Evolutionary conservation across 1,284 basidiomycete genomes (phyloP).

Genomic region (Kwoniella shivajii): DNA sequence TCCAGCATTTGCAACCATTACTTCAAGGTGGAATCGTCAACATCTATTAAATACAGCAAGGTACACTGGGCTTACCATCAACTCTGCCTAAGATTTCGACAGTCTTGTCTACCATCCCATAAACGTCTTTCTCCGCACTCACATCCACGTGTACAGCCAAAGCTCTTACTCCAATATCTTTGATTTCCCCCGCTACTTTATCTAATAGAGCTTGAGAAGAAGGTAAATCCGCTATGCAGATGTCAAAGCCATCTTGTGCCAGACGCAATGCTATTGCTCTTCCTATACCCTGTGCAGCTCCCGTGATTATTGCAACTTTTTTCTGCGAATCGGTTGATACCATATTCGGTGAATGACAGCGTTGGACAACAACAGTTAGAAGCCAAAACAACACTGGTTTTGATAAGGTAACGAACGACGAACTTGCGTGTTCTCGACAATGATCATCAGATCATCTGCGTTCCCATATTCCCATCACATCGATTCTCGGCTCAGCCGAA

Average conservation of each 20-base stretch:
- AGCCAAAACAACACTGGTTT: too few relatives aligned
- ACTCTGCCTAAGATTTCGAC: constrained; percentile 48
- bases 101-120: constrained; percentile 39
- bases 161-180: constrained; percentile 48
- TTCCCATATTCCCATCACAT: too few relatives aligned
- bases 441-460: too few relatives aligned
- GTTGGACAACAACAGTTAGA: too few relatives aligned
- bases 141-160: constrained; percentile 50
- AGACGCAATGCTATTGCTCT: constrained; percentile 56
- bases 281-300: constrained; percentile 57
- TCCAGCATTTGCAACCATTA: constrained; percentile 57
- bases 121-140: constrained; percentile 39
- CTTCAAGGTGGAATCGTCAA: constrained; percentile 5
- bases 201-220: constrained; percentile 25
- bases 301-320: constrained; percentile 54
- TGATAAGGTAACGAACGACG: background rate
- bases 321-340: background rate
- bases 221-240: constrained; percentile 52
- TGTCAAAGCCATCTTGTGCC: constrained; percentile 54
- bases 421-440: too few relatives aligned
- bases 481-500: too few relatives aligned
- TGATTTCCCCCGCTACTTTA: constrained; percentile 33
- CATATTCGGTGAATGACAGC: background rate
- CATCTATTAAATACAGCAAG: background rate
- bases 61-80: constrained; percentile 27